phyloP scores from a whole-genome alignment of 108 stramenopile genomes.

The Stephanodiscus minutulus region DNA sequence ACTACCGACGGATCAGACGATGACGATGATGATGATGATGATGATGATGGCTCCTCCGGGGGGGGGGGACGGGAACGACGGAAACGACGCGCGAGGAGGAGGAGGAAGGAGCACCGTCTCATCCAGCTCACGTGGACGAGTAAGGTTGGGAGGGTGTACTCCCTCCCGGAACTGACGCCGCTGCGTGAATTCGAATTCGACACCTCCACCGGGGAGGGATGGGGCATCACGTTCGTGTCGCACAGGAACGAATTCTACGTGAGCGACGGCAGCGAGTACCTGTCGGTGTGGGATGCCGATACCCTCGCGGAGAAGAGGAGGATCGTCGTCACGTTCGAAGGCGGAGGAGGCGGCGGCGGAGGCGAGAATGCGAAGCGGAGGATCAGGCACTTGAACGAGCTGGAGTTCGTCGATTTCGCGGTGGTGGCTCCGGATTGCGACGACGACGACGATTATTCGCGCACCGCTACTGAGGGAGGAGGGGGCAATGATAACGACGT shows the following conservation, averaged over 20 bases:
- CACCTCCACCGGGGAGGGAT: conserved; percentile 69
- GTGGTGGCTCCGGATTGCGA: background rate
- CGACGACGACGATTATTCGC: background rate
- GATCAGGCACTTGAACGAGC: conserved; percentile 64
- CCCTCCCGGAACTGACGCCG: conserved; percentile 44
- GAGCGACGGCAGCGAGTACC: conserved; percentile 65
- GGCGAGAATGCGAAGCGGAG: too few species aligned
- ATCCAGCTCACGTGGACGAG: conserved; percentile 80
- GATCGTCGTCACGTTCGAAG: conserved; percentile 37
- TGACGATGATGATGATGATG: too few species aligned
- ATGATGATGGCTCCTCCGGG: too few species aligned
- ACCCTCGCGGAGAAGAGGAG: conserved; percentile 51
- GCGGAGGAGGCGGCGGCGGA: conserved; percentile 5
- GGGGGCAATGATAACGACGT: conserved; percentile 42
- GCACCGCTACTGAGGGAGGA: conserved; percentile 39
- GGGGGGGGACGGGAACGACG: too few species aligned
- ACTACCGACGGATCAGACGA: too few species aligned
- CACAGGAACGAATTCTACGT: conserved; percentile 62
- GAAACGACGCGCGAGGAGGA: conserved; percentile 30
- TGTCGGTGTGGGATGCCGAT: conserved; percentile 67
- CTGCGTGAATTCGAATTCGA: conserved; percentile 43
- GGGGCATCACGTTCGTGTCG: conserved; percentile 81
- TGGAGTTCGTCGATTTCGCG: conserved; percentile 66
- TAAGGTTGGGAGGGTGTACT: conserved; percentile 58
- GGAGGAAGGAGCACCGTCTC: conserved; percentile 48